Conservation (phyloP, 169 alveolate species). For the Perkinsus chesapeaki region DNA sequence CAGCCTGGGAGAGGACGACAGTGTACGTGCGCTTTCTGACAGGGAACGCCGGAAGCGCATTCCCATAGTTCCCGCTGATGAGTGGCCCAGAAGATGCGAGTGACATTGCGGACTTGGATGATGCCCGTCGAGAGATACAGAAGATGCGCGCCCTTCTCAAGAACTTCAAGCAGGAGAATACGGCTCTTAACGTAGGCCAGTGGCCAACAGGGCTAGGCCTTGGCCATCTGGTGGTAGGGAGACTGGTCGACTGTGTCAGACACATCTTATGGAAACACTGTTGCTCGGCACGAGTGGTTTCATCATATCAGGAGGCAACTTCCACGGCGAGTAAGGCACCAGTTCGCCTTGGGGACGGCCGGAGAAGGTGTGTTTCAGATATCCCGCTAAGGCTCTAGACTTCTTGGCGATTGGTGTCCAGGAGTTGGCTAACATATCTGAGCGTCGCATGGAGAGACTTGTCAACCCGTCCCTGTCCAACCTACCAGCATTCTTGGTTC, state of each 20-base stretch:
- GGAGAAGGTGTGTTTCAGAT: neutral
- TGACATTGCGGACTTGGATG: neutral
- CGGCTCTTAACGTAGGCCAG: neutral
- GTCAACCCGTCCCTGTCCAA: constrained; percentile 24
- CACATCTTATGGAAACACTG: neutral
- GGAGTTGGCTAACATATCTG: constrained; percentile 36
- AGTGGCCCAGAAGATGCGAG: neutral
- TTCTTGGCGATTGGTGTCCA: constrained; percentile 28
- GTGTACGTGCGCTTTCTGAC: too few species aligned
- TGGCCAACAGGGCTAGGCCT: neutral
- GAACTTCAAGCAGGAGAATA: neutral
- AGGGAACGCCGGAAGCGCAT: neutral
- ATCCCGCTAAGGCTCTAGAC: constrained; percentile 43
- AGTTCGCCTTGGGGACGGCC: neutral
- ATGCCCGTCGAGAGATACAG: neutral
- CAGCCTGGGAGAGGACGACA: neutral
- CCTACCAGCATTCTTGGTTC: constrained; percentile 38
- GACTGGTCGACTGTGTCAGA: too few species aligned
- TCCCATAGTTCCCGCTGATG: neutral
- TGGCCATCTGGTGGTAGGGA: neutral
- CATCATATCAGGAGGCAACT: constrained; percentile 46
- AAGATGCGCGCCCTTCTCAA: neutral
- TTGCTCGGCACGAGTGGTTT: constrained; percentile 14
- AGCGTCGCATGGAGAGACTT: constrained; percentile 30
- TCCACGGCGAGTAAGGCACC: constrained; percentile 42